These are phyloP conservation scores for Exophiala viscosa DNA, from an alignment of 2,329 filamentous ascomycete genomes.

Conservation along the genomic window DNA sequence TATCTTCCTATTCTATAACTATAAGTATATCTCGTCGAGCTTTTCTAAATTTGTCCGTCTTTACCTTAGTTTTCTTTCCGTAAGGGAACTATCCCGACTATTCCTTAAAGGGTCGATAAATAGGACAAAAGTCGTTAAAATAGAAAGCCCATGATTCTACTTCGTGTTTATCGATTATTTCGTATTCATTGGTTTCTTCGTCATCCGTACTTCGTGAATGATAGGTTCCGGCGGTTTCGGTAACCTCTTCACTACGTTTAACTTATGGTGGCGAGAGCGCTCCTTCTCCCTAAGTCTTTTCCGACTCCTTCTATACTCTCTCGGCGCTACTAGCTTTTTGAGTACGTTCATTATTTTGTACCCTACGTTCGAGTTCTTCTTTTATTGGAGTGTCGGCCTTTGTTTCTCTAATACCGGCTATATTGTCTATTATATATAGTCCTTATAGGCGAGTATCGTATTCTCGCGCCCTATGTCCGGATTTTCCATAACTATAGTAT, in stretches of 20 bases:
- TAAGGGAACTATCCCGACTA: not conserved
- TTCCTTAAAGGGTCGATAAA: not conserved
- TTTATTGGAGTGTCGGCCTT: not conserved
- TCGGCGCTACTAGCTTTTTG: not conserved
- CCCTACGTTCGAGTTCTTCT: not conserved
- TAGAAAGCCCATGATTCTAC: not conserved
- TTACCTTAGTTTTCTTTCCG: not conserved
- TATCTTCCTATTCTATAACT: not conserved
- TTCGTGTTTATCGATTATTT: not conserved
- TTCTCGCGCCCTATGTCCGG: not conserved
- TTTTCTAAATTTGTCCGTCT: not conserved
- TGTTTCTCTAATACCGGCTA: not conserved
- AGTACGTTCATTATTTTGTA: not conserved
- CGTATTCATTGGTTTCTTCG: not conserved
- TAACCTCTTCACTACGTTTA: not conserved
- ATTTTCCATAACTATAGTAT: slow-evolving; percentile 1
- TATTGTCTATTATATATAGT: not conserved
- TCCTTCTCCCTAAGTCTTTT: not conserved
- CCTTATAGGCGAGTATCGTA: not conserved
- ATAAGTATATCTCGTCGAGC: not conserved
- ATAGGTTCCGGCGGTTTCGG: not conserved
- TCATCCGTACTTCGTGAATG: not conserved
- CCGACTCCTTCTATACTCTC: not conserved
- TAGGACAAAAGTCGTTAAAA: not conserved
- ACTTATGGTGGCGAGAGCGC: not conserved